Evolutionary conservation across 176 grass and related monocot genomes (phyloP).

Genomic region (Urochloa ruziziensis): DNA sequence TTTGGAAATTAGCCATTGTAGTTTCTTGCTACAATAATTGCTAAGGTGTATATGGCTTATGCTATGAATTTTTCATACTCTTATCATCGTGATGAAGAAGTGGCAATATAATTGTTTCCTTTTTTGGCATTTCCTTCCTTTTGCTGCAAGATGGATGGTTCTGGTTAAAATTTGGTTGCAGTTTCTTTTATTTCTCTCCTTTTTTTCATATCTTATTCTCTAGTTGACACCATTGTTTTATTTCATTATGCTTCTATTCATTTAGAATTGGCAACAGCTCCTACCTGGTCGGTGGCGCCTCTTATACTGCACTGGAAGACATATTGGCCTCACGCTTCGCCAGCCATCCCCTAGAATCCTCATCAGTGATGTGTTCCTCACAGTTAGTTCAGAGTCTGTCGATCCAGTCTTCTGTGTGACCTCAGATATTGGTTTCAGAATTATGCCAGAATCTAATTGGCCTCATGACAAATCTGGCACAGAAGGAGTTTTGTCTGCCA

Average conservation of each 20-base stretch:
- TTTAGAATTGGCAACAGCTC: conserved; percentile 68
- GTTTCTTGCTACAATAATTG: conserved; percentile 17
- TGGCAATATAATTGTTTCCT: neutral
- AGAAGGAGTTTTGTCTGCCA: conserved; percentile 52
- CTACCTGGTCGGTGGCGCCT: conserved; percentile 82
- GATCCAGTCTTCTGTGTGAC: conserved; percentile 44
- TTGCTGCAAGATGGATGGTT: conserved; percentile 9
- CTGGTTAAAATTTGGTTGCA: neutral
- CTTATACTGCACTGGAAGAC: conserved; percentile 84
- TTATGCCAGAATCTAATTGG: conserved; percentile 76
- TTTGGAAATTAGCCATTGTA: neutral
- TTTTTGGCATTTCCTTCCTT: conserved; percentile 1
- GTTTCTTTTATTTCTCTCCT: neutral
- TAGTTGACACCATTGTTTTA: conserved; percentile 15
- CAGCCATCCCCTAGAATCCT: conserved; percentile 66
- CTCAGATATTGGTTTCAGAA: conserved; percentile 79
- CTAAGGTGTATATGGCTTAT: neutral
- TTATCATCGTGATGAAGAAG: neutral
- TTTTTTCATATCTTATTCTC: neutral
- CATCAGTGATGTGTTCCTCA: conserved; percentile 65
- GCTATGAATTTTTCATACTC: neutral
- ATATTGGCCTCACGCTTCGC: conserved; percentile 87
- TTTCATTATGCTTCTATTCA: conserved; percentile 13
- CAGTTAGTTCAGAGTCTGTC: conserved; percentile 33
- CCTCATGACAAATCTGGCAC: conserved; percentile 85